Evolutionary conservation across 208 protist genomes (phyloP).

Genomic region (Trypanosoma lewisi): DNA sequence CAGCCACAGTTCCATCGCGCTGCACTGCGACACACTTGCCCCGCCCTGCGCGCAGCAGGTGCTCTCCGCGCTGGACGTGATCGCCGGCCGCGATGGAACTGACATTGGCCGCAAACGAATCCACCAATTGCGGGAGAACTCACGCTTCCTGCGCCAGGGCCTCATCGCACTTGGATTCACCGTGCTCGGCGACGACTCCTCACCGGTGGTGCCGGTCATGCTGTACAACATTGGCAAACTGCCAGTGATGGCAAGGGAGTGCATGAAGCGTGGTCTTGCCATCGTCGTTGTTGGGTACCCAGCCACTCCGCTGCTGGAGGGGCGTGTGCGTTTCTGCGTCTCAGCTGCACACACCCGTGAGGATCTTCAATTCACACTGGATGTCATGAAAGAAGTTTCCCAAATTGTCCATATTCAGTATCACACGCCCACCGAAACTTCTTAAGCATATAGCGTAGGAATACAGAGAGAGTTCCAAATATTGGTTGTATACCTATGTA

Average conservation of each 20-base stretch:
- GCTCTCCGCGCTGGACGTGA: conserved; percentile 80
- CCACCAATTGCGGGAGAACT: conserved; percentile 80
- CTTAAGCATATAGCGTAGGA: background rate
- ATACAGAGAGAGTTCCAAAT: too few species aligned
- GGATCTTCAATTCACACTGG: conserved; percentile 89
- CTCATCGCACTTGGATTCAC: conserved; percentile 75
- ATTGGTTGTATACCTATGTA: too few species aligned
- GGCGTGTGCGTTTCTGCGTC: conserved; percentile 91
- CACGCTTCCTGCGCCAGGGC: conserved; percentile 80
- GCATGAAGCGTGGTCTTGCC: conserved; percentile 87
- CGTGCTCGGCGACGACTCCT: conserved; percentile 90
- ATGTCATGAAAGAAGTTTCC: conserved; percentile 86
- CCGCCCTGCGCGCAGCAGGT: conserved; percentile 90
- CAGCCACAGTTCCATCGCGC: conserved; percentile 54
- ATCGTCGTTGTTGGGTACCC: conserved; percentile 98
- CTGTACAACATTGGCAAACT: conserved; percentile 94
- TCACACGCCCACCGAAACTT: conserved; percentile 33
- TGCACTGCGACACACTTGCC: conserved; percentile 82
- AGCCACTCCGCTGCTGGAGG: conserved; percentile 92
- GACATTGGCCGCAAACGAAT: conserved; percentile 79
- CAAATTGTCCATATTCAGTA: conserved; percentile 74
- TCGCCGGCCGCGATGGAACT: conserved; percentile 91
- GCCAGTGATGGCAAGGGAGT: conserved; percentile 78
- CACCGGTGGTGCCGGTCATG: conserved; percentile 96
- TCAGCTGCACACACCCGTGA: conserved; percentile 94